Evolutionary conservation across 164 flowering plant genomes (phyloP).

Genomic region (Magnolia changhungtana): DNA sequence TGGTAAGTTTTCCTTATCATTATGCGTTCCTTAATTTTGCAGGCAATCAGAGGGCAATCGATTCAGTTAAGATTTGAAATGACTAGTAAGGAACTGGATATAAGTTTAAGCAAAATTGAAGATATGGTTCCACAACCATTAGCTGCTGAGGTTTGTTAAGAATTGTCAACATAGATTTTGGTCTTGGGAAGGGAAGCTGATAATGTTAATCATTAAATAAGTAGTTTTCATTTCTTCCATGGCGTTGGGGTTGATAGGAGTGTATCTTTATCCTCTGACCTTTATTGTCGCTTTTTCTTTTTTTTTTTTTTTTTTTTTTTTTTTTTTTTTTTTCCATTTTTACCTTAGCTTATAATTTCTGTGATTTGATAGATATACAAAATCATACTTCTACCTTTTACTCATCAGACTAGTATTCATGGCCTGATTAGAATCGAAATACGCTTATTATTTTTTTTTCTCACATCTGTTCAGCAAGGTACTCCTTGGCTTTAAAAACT

Average conservation of each 20-base stretch:
- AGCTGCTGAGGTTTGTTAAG: conserved; percentile 57
- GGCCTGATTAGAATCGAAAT: too few species aligned
- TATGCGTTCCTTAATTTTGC: conserved; percentile 11
- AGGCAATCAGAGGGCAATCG: conserved; percentile 67
- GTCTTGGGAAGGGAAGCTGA: background rate
- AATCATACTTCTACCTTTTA: too few species aligned
- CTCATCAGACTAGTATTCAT: too few species aligned
- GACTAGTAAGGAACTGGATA: conserved; percentile 41
- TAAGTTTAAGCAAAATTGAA: conserved; percentile 52
- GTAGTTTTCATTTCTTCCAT: background rate
- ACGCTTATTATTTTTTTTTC: too few species aligned
- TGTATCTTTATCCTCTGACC: background rate
- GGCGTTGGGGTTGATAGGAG: background rate
- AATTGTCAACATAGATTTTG: background rate
- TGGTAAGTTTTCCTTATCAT: background rate
- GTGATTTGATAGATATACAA: too few species aligned
- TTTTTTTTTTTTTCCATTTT: too few species aligned
- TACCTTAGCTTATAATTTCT: too few species aligned
- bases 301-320: too few species aligned
- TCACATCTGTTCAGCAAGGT: too few species aligned
- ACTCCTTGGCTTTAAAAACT: too few species aligned
- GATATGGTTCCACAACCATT: conserved; percentile 62
- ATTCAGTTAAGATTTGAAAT: conserved; percentile 51
- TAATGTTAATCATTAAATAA: background rate
- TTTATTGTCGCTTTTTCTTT: background rate